These are phyloP conservation scores for Aspergillus sp. DNA, from an alignment of 2,329 filamentous ascomycete species.

Conservation along the genomic window DNA sequence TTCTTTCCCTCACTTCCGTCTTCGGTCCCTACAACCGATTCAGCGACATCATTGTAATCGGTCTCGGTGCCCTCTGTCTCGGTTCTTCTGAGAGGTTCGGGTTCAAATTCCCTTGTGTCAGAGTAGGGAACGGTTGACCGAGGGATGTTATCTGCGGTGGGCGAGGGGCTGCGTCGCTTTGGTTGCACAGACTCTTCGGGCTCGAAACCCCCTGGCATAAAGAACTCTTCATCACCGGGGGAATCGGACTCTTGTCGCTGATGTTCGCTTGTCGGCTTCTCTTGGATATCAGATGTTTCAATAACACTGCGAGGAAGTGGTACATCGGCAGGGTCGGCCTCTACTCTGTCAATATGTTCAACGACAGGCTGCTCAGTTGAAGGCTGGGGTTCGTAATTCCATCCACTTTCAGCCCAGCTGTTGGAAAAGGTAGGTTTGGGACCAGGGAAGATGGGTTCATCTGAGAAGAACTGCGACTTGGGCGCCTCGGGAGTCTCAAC, in stretches of 20 bases:
- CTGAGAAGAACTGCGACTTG: conserved; percentile 14
- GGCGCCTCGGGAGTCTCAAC: conserved; percentile 40
- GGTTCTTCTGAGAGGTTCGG: conserved; percentile 12
- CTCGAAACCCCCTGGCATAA: conserved; percentile 35
- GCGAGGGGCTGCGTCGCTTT: neutral
- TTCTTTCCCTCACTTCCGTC: conserved; percentile 23
- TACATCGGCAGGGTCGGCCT: neutral
- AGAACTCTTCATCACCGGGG: conserved; percentile 24
- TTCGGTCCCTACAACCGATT: conserved; percentile 6
- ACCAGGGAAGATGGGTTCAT: conserved; percentile 22
- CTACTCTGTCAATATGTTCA: neutral
- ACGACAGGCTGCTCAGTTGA: neutral
- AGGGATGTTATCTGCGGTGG: conserved; percentile 5
- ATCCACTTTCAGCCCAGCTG: neutral
- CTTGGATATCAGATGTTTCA: conserved; percentile 10
- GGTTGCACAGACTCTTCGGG: conserved; percentile 9
- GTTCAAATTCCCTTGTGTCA: conserved; percentile 11
- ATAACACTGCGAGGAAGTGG: neutral
- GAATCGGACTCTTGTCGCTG: conserved; percentile 13
- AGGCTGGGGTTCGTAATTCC: conserved; percentile 15
- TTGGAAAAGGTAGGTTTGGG: conserved; percentile 15
- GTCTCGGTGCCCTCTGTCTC: conserved; percentile 21
- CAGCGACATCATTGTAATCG: conserved; percentile 20
- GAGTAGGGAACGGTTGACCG: conserved; percentile 16
- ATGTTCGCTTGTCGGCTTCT: conserved; percentile 17